A percentile compares a stretch with the other conserved stretches of the same genome.
phyloP scores from a whole-genome alignment of 768 basidiomycete genomes.

The Auriscalpium orientale region DNA sequence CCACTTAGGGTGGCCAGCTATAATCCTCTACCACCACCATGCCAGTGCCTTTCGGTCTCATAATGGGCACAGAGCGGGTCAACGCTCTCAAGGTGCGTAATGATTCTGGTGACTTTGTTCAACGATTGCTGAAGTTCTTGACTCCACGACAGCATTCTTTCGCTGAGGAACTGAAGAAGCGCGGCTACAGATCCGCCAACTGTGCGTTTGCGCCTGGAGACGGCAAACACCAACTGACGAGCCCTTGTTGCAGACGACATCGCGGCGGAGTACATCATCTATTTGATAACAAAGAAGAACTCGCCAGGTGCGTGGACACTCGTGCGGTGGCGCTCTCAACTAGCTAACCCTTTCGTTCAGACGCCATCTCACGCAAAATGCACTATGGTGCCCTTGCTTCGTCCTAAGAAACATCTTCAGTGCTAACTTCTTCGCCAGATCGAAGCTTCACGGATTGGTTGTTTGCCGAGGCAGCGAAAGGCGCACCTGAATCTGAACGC shows the following conservation, averaged over 20 bases:
- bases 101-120: background rate
- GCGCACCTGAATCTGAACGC: constrained; percentile 38
- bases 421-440: constrained; percentile 38
- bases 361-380: constrained; percentile 81
- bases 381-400: constrained; percentile 53
- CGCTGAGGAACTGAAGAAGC: constrained; percentile 70
- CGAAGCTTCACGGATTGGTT: constrained; percentile 84
- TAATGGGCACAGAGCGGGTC: constrained; percentile 74
- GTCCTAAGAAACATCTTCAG: background rate
- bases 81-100: constrained; percentile 53
- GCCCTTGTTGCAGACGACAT: constrained; percentile 52
- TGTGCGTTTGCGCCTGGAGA: constrained; percentile 37
- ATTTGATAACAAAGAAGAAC: constrained; percentile 94
- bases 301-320: constrained; percentile 48
- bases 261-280: constrained; percentile 94
- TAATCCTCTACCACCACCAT: constrained; percentile 8
- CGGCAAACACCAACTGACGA: background rate
- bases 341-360: constrained; percentile 30
- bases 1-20: too few relatives aligned
- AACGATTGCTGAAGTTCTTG: background rate
- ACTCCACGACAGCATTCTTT: constrained; percentile 52
- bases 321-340: background rate
- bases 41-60: constrained; percentile 73
- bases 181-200: constrained; percentile 68
- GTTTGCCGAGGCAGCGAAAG: constrained; percentile 72